A percentile compares a stretch with the other conserved stretches of the same genome.
These are phyloP conservation scores for Syzygium malaccense DNA, from an alignment of 441 rosid species.

Conservation along the genomic window DNA sequence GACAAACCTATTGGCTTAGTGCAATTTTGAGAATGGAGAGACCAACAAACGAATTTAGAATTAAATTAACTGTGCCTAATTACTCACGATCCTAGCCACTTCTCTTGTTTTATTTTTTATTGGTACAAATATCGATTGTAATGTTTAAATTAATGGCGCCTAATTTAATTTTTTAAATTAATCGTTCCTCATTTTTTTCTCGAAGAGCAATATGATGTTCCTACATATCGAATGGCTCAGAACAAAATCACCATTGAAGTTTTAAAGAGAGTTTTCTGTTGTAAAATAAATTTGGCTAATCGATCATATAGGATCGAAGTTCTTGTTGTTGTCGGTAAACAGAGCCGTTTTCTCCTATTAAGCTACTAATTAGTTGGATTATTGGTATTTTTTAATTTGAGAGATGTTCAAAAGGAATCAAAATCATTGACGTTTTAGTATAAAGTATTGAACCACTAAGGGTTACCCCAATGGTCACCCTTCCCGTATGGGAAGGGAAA, in stretches of 20 bases:
- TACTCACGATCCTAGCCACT: not conserved
- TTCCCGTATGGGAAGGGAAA: accelerated
- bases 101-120: not conserved
- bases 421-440: not conserved
- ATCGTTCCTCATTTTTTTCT: too few species aligned
- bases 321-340: not conserved
- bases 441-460: not conserved
- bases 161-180: too few species aligned
- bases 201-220: not conserved
- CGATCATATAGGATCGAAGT: not conserved
- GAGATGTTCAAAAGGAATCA: not conserved
- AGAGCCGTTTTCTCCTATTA: accelerated
- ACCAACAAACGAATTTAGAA: not conserved
- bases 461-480: too few species aligned
- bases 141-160: too few species aligned
- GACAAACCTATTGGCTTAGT: not conserved
- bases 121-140: not conserved
- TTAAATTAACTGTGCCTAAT: not conserved
- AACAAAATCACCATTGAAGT: not conserved
- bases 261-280: not conserved
- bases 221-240: not conserved
- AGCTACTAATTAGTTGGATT: not conserved
- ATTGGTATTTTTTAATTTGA: not conserved
- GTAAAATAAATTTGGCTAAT: not conserved
- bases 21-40: not conserved